phyloP scores from a whole-genome alignment of 2,329 filamentous ascomycete genomes.

The Aspergillus ibericus region DNA sequence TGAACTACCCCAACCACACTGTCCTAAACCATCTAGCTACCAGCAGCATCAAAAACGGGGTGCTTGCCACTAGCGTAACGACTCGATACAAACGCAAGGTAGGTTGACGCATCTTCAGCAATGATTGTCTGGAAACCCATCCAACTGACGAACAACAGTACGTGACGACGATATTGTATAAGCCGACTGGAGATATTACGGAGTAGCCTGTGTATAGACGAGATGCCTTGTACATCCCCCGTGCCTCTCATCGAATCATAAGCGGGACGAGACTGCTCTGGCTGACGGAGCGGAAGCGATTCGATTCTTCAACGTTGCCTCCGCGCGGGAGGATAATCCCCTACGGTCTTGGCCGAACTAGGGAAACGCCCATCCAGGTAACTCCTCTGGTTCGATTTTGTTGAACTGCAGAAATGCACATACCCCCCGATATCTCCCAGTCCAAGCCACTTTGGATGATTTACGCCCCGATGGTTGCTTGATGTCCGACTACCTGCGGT shows the following conservation, averaged over 20 bases:
- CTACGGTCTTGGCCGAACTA: background rate
- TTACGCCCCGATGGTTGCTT: background rate
- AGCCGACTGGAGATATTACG: slow-evolving; percentile 63
- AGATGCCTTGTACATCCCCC: background rate
- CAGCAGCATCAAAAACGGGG: slow-evolving; percentile 95
- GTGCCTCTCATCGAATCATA: background rate
- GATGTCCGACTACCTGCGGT: background rate
- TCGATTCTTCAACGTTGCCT: background rate
- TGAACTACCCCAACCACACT: slow-evolving; percentile 96
- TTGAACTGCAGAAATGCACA: background rate
- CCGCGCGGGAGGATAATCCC: background rate
- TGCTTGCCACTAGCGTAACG: slow-evolving; percentile 91
- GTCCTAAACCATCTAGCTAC: slow-evolving; percentile 95
- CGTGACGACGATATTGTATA: slow-evolving; percentile 96
- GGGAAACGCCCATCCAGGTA: background rate
- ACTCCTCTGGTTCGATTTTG: background rate
- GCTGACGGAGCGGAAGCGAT: background rate
- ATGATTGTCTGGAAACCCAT: background rate
- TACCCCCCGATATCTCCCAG: background rate
- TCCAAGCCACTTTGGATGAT: background rate
- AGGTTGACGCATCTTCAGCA: slow-evolving; percentile 11
- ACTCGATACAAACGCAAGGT: slow-evolving; percentile 94
- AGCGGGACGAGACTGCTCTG: background rate
- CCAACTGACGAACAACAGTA: slow-evolving; percentile 60
- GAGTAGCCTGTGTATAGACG: slow-evolving; percentile 24